Percentiles rank a stretch among this genome's conserved stretches.
Conservation (phyloP, 495 filamentous ascomycete species). For the Penicillium dipodomyicola region DNA sequence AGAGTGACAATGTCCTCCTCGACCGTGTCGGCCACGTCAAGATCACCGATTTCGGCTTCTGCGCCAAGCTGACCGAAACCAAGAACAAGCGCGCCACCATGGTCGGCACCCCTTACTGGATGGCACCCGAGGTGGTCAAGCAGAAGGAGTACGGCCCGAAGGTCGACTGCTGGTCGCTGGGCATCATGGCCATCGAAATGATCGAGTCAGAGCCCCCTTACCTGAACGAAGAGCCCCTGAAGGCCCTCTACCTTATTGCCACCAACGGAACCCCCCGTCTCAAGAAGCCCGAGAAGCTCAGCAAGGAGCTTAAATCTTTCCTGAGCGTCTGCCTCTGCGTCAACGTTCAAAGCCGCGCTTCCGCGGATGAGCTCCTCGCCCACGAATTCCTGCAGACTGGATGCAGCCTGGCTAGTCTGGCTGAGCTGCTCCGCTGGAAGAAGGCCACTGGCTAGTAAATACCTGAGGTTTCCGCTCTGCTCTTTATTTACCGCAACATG, state of each 20-base stretch:
- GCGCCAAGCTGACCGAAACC: slow-evolving; percentile 94
- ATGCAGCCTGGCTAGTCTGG: slow-evolving; percentile 75
- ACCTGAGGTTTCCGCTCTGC: not conserved
- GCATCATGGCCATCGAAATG: slow-evolving; percentile 99
- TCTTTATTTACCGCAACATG: not conserved
- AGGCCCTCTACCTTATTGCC: slow-evolving; percentile 92
- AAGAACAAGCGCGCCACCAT: slow-evolving; percentile 97
- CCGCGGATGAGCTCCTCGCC: slow-evolving; percentile 76
- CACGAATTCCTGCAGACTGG: slow-evolving; percentile 71
- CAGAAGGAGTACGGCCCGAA: slow-evolving; percentile 98
- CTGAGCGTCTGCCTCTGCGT: slow-evolving; percentile 93
- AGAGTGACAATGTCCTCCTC: slow-evolving; percentile 95
- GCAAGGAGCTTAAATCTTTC: slow-evolving; percentile 95
- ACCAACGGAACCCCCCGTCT: slow-evolving; percentile 95
- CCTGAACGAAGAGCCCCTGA: slow-evolving; percentile 95
- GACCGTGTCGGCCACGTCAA: slow-evolving; percentile 95
- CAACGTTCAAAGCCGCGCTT: slow-evolving; percentile 91
- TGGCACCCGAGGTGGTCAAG: slow-evolving; percentile 98
- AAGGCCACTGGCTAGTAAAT: slow-evolving; percentile 45
- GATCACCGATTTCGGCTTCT: slow-evolving; percentile 99
- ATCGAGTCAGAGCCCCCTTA: slow-evolving; percentile 98
- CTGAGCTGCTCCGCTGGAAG: slow-evolving; percentile 76
- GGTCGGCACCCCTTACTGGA: slow-evolving; percentile 99
- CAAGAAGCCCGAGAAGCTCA: slow-evolving; percentile 96
- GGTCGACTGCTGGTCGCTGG: slow-evolving; percentile 98